Evolutionary conservation across 2,329 filamentous ascomycete species (phyloP), one percentile per base, ranked within the genome.

Genomic region (Lachnellula hyalina): DNA sequence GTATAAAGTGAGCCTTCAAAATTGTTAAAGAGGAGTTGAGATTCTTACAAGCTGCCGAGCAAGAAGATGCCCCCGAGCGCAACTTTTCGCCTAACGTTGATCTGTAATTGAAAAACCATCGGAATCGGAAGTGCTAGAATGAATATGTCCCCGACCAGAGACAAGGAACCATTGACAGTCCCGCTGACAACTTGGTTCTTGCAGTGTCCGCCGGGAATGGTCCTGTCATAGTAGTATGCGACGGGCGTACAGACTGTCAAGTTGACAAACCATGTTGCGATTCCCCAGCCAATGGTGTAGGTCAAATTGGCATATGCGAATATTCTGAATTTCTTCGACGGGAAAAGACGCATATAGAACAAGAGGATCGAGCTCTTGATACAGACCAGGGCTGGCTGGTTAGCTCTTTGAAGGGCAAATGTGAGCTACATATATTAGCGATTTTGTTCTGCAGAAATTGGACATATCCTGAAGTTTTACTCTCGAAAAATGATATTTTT

Each of bases 301-400:
- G 45, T 49, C 14, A 63, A 53, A 7, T 54, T 53, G 14, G 44
- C 53, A 19, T 48, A 65, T 15, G 54, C 59, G 28, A 52, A 61
- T 14, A 53, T 48, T 4, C 45, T 59, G 35, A 60, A 62, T n/a
- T 21, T 51, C n/a, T 49, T 36, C 5, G 47, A 54, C 6, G 52
- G 38, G 48, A 62, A 58, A 40, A 63, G 53, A n/a, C 61, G 51
- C 34, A 59, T 41, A 40, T 65, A 65, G 21, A 65, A 61, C 21
- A 65, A 25, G 4, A 65, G 50, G 14, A 64, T 61, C 12, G 56
- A 65, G 6, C 51, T 54, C 32, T 63, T 63, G 49, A 65, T 53
- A 41, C 52, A 61, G 15, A 55, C 17, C 7, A 53, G 19, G 14
- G 51, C 51, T 12, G 51, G 51, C 23, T 47, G 42, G 38, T 53